A percentile compares a stretch with the other conserved stretches of the same genome.
phyloP scores from a whole-genome alignment of 176 grass and related monocot species.

The Tuctoria greenei region DNA sequence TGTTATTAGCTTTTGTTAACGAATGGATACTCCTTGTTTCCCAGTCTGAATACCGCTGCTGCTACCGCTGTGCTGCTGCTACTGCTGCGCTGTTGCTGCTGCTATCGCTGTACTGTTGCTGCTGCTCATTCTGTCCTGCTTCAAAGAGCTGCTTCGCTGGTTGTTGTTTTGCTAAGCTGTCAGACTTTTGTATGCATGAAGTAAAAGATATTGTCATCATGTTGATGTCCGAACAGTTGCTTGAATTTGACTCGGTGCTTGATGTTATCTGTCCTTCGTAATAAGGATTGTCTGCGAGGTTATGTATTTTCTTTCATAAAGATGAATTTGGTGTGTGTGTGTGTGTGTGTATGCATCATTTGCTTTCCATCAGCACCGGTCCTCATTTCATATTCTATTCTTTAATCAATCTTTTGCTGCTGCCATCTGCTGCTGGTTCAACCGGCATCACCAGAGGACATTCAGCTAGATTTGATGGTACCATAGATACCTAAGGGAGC shows the following conservation, averaged over 20 bases:
- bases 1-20: conserved; percentile 46
- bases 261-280: not conserved
- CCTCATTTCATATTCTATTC: not conserved
- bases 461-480: conserved; percentile 4
- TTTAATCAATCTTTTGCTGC: not conserved
- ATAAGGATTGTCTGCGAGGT: conserved; percentile 1
- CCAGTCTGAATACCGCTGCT: conserved; percentile 50
- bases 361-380: not conserved
- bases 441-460: not conserved
- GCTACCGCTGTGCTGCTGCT: conserved; percentile 36
- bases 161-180: conserved; percentile 48
- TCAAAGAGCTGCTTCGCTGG: conserved; percentile 56
- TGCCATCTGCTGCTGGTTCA: not conserved
- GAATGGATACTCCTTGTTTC: conserved; percentile 53
- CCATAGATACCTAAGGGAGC: not conserved
- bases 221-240: conserved; percentile 21
- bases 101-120: conserved; percentile 28
- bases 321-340: not conserved
- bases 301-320: conserved; percentile 14
- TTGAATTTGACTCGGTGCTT: conserved; percentile 20
- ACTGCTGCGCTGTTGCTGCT: conserved; percentile 29
- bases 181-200: conserved; percentile 28
- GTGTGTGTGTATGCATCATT: not conserved
- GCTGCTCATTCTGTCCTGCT: conserved; percentile 45
- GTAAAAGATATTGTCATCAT: conserved; percentile 21